Evolutionary conservation across 108 stramenopile species (phyloP).

Genomic region (Hondaea fermentalgiana): DNA sequence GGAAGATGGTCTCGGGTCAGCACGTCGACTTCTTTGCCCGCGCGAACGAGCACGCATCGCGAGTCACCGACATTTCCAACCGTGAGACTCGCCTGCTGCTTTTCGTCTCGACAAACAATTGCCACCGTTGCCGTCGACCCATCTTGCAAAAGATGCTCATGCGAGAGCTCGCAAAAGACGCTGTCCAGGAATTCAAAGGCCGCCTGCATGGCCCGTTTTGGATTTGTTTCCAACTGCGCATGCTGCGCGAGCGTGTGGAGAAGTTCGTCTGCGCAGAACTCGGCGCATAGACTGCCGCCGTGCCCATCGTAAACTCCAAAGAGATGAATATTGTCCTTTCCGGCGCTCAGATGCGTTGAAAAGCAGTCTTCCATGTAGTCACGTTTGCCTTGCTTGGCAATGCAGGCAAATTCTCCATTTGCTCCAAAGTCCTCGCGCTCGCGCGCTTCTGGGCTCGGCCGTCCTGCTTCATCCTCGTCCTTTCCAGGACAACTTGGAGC

Average conservation of each 20-base stretch:
- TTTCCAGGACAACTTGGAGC: no score
- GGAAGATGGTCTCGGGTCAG: neutral
- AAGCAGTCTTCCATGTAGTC: constrained; percentile 14
- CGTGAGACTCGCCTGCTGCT: neutral
- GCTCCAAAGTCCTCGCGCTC: neutral
- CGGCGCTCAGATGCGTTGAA: neutral
- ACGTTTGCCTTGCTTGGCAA: neutral
- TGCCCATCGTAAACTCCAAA: neutral
- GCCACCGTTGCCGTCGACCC: constrained; percentile 10
- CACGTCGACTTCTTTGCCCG: neutral
- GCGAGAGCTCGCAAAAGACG: neutral
- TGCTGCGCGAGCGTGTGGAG: neutral
- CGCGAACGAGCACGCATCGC: neutral
- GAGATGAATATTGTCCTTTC: neutral
- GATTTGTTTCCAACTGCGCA: neutral
- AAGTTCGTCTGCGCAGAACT: neutral
- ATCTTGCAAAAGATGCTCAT: neutral
- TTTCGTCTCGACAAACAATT: neutral
- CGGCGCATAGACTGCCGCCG: neutral
- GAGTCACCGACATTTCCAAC: neutral
- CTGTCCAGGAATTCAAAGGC: neutral
- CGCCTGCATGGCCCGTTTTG: neutral
- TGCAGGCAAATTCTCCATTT: neutral
- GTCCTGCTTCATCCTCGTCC: no score
- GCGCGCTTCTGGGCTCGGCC: neutral